Conservation (phyloP, 345 rosid genomes). For the Physaria fendleri region DNA sequence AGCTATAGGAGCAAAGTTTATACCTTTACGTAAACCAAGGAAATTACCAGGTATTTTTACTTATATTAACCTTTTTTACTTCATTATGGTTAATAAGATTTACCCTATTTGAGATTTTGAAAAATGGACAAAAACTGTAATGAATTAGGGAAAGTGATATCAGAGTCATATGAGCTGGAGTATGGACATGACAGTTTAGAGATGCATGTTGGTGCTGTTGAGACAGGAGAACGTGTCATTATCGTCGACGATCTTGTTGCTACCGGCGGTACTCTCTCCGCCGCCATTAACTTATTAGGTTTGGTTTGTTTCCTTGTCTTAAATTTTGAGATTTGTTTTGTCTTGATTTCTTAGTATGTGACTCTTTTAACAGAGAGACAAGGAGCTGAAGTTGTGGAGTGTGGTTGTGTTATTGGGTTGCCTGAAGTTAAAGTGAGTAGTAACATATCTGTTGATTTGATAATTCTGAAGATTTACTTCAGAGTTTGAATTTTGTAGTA, state of each 20-base stretch:
- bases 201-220: slow-evolving; percentile 78
- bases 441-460: too few relatives aligned
- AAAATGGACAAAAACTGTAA: background rate
- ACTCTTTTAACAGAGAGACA: slow-evolving; percentile 51
- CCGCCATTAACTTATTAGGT: slow-evolving; percentile 93
- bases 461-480: too few relatives aligned
- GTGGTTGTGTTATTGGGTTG: slow-evolving; percentile 80
- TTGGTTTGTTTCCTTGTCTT: too few relatives aligned
- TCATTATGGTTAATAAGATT: background rate
- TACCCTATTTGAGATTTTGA: background rate
- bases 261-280: slow-evolving; percentile 92
- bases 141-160: slow-evolving; percentile 59
- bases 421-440: slow-evolving; percentile 68
- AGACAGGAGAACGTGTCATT: slow-evolving; percentile 66
- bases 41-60: slow-evolving; percentile 70
- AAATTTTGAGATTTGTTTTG: background rate
- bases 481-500: too few relatives aligned
- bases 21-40: slow-evolving; percentile 70
- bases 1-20: slow-evolving; percentile 84
- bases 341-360: background rate
- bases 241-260: slow-evolving; percentile 91
- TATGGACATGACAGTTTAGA: slow-evolving; percentile 82
- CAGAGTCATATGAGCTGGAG: slow-evolving; percentile 67
- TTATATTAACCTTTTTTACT: background rate
- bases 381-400: slow-evolving; percentile 91